Evolutionary conservation across 2,329 filamentous ascomycete genomes (phyloP), one percentile per base, ranked within the genome.

Genomic region (Biscogniauxia sp.): DNA sequence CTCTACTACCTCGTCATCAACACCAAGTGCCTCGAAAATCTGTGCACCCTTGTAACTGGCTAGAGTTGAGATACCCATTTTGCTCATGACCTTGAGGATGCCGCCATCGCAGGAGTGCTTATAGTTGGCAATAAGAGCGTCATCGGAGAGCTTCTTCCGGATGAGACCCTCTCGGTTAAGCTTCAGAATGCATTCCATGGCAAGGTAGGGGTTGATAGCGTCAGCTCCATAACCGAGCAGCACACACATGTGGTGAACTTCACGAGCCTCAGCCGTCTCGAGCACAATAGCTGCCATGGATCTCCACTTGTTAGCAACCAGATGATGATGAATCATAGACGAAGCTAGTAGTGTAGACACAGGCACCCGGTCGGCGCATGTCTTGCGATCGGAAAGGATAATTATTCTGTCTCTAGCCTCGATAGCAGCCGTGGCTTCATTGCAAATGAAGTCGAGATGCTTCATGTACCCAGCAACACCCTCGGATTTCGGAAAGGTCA

Each of bases 201-300:
- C 91, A 55, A 97, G 88, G 77, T 97, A 97, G 20, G 94, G 94
- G 81, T 95, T 96, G 74, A 98, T 88, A 54, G 89, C 94, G 79
- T 98, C 94, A 58, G 90, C 93, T 80, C 94, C 94, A 71, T 98
- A 98, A 58, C 94, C 94, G 62, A 98, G 86, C 51, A 97, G 84
- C n/a, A 98, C 94, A 80, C 92, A 97, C 92, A 97, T 96, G 79
- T 98, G 94, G 77, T 98, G 94, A 7, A 98, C 94, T 78, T 98
- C 94, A 78, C 94, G 92, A 69, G 94, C 94, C 76, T 98, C 94
- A 53, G 90, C 94, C 65, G 93, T 97, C 81, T 98, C 94, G 37
- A 97, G 86, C 50, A 97, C 84, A 53, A 98, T 79, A 53, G 93
- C 94, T 67, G 87, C 92, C 77, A 93, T 86, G 13, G 94, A 93